Evolutionary conservation across 805 yeast species (phyloP).

Genomic region (Wickerhamomyces sydowiorum): DNA sequence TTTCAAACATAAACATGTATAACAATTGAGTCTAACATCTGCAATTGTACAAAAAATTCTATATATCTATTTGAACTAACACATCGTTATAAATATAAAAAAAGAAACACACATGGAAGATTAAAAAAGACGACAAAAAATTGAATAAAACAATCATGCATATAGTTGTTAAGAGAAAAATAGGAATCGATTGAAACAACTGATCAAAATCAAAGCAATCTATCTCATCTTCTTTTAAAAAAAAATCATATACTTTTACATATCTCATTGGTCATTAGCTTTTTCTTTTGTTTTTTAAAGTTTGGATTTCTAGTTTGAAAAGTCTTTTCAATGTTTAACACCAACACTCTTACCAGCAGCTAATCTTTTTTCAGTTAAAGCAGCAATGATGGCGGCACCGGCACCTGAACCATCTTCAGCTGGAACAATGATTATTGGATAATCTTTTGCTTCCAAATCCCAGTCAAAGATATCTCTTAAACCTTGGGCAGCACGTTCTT

Average conservation of each 20-base stretch:
- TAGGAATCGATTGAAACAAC: no score
- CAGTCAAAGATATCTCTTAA: constrained; percentile 87
- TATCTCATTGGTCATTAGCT: not conserved
- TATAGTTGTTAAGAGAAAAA: no score
- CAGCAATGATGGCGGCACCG: constrained; percentile 98
- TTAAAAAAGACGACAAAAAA: no score
- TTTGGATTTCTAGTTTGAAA: not conserved
- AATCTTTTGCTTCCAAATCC: constrained; percentile 42
- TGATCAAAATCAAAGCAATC: not conserved
- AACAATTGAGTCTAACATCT: no score
- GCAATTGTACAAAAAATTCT: no score
- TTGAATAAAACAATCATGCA: no score
- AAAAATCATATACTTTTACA: not conserved
- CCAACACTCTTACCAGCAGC: constrained; percentile 68
- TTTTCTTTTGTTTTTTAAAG: not conserved
- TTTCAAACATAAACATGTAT: no score
- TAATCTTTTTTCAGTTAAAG: constrained; percentile 79
- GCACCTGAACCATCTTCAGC: constrained; percentile 99
- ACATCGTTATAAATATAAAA: no score
- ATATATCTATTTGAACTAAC: no score
- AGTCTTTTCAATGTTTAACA: constrained; percentile 15
- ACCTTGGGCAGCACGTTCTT: constrained; percentile 82
- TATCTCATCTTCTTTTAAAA: not conserved
- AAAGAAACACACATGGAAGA: no score
- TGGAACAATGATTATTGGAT: constrained; percentile 80